Evolutionary conservation across 208 protist species (phyloP).

Genomic region (Phytomonas francai): DNA sequence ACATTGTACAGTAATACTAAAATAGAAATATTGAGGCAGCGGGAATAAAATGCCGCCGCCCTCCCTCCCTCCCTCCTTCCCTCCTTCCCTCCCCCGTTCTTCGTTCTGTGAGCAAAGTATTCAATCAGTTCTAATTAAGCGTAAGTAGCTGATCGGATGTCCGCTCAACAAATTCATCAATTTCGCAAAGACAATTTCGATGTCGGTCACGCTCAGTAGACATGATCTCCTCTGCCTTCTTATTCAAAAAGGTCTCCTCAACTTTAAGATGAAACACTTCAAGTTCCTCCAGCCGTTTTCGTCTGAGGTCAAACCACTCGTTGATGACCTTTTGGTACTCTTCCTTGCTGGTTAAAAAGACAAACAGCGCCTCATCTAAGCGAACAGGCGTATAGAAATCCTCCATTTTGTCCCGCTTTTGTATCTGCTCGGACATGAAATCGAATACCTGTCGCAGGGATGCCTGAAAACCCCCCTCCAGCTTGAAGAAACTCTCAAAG

Average conservation of each 20-base stretch:
- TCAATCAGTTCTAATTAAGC: too few relatives aligned
- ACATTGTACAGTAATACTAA: too few relatives aligned
- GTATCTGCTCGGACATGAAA: slow-evolving; percentile 50
- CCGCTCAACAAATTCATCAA: slow-evolving; percentile 51
- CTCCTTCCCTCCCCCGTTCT: too few relatives aligned
- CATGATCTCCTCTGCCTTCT: slow-evolving; percentile 38
- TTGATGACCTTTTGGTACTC: slow-evolving; percentile 71
- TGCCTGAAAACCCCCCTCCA: slow-evolving; percentile 75
- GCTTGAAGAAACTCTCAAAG: slow-evolving; percentile 65
- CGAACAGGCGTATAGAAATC: slow-evolving; percentile 25
- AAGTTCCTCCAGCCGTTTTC: slow-evolving; percentile 68
- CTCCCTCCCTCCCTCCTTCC: too few relatives aligned
- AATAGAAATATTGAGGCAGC: too few relatives aligned
- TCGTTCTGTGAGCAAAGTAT: too few relatives aligned
- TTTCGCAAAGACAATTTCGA: slow-evolving; percentile 53
- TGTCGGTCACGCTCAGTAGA: slow-evolving; percentile 56
- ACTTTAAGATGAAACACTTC: slow-evolving; percentile 59
- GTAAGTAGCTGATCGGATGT: slow-evolving; percentile 13
- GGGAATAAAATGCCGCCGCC: too few relatives aligned
- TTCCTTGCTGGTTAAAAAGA: slow-evolving; percentile 66
- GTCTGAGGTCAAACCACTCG: slow-evolving; percentile 74
- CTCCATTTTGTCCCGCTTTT: slow-evolving; percentile 44
- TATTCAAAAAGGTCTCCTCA: slow-evolving; percentile 54
- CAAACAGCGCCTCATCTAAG: slow-evolving; percentile 31
- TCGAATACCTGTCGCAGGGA: slow-evolving; percentile 65